These are phyloP conservation scores for Beauveria caledonica DNA, from an alignment of 2,329 filamentous ascomycete species.

Conservation along the genomic window DNA sequence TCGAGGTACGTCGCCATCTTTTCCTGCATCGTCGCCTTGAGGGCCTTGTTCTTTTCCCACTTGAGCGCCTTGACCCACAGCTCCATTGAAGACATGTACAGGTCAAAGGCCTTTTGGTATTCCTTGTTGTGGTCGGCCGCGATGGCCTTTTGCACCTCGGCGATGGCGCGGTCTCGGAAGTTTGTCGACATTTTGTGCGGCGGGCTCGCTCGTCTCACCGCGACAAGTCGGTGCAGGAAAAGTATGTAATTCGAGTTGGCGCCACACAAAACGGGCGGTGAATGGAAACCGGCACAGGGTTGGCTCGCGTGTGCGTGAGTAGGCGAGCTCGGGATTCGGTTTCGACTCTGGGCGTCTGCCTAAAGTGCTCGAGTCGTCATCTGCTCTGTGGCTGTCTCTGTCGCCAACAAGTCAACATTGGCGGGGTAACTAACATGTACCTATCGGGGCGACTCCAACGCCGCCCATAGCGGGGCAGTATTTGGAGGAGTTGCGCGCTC, in stretches of 20 bases:
- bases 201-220: constrained; percentile 13
- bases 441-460: constrained; percentile 22
- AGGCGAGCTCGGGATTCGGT: neutral
- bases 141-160: constrained; percentile 95
- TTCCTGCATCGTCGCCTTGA: constrained; percentile 93
- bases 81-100: constrained; percentile 92
- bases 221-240: neutral
- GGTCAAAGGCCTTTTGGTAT: constrained; percentile 93
- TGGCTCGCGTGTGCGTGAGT: neutral
- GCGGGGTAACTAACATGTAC: constrained; percentile 32
- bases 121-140: constrained; percentile 91
- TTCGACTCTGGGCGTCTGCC: constrained; percentile 4
- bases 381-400: constrained; percentile 1
- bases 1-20: constrained; percentile 98
- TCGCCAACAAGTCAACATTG: constrained; percentile 21
- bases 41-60: constrained; percentile 98
- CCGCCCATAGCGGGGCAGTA: constrained; percentile 10
- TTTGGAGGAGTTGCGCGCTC: neutral
- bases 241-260: neutral
- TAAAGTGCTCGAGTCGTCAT: constrained; percentile 8
- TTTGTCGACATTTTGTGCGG: constrained; percentile 76
- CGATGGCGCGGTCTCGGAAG: constrained; percentile 93
- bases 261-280: neutral
- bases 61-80: constrained; percentile 98
- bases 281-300: neutral